phyloP scores from a whole-genome alignment of 176 grass and related monocot genomes.

The Carex littledalei region DNA sequence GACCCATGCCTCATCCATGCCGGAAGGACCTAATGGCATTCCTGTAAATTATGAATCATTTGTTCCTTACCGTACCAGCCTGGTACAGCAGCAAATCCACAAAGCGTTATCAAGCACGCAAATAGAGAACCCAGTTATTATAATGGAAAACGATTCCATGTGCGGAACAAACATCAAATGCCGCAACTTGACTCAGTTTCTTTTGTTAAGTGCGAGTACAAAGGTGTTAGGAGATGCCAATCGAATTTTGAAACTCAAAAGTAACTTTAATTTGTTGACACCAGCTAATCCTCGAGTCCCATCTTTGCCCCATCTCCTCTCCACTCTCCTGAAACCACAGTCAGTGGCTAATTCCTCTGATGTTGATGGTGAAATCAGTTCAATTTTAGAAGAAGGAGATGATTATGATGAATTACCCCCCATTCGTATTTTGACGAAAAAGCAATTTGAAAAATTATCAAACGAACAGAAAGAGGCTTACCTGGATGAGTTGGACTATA shows the following conservation, averaged over 20 bases:
- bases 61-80: constrained; percentile 47
- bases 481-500: constrained; percentile 91
- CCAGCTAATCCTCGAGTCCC: constrained; percentile 53
- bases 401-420: constrained; percentile 89
- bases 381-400: constrained; percentile 64
- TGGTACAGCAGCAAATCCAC: constrained; percentile 56
- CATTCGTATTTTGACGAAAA: constrained; percentile 73
- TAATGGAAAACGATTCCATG: constrained; percentile 68
- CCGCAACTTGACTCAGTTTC: constrained; percentile 63
- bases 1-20: constrained; percentile 65
- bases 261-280: constrained; percentile 61
- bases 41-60: constrained; percentile 68
- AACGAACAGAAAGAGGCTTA: constrained; percentile 77
- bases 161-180: constrained; percentile 62
- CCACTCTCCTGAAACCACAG: constrained; percentile 59
- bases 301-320: constrained; percentile 92
- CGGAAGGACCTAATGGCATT: constrained; percentile 87
- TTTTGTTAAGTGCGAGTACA: constrained; percentile 68
- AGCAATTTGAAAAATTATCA: constrained; percentile 61
- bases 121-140: constrained; percentile 62
- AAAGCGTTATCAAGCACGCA: constrained; percentile 52
- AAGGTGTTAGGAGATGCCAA: constrained; percentile 81
- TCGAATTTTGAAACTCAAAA: constrained; percentile 79
- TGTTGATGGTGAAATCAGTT: constrained; percentile 30
- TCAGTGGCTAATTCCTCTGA: constrained; percentile 31